A percentile compares a stretch with the other conserved stretches of the same genome.
Evolutionary conservation across 208 protist species (phyloP).

Genomic region (Leishmania guyanensis): DNA sequence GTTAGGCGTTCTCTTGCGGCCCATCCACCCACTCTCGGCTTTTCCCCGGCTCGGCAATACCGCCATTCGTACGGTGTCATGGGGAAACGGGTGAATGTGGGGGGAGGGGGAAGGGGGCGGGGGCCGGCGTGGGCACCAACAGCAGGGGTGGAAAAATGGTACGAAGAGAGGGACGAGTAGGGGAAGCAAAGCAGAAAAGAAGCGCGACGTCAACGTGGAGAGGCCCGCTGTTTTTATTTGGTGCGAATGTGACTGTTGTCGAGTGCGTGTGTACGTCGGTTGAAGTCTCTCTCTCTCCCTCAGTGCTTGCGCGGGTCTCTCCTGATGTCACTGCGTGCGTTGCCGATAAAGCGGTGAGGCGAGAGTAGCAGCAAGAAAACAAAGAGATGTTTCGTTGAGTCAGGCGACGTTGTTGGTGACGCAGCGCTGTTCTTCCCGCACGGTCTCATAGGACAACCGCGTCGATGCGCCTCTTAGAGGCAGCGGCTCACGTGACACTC

Average conservation of each 20-base stretch:
- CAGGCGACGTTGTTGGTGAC: not conserved
- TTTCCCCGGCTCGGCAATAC: not conserved
- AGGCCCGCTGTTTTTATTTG: not conserved
- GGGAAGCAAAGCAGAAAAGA: not conserved
- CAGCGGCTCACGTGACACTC: not conserved
- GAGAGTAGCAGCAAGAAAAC: not conserved
- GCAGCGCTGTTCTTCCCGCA: not conserved
- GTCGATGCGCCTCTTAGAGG: not conserved
- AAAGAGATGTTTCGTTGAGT: not conserved
- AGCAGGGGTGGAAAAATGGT: not conserved
- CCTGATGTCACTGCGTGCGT: not conserved
- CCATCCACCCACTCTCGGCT: not conserved
- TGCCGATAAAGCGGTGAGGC: not conserved
- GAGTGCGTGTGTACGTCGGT: not conserved
- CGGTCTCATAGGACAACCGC: not conserved
- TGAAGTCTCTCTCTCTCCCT: not conserved
- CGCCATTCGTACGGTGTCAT: not conserved
- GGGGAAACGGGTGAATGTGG: not conserved
- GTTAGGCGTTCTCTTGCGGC: not conserved
- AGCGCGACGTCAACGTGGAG: not conserved
- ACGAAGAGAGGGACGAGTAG: not conserved
- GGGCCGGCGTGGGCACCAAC: not conserved
- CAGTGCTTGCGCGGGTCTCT: not conserved
- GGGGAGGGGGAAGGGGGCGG: too few species aligned
- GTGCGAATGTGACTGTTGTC: not conserved